Percentiles rank a stretch among this genome's conserved stretches.
phyloP scores from a whole-genome alignment of 2,329 filamentous ascomycete genomes.

The Curvularia lunata region DNA sequence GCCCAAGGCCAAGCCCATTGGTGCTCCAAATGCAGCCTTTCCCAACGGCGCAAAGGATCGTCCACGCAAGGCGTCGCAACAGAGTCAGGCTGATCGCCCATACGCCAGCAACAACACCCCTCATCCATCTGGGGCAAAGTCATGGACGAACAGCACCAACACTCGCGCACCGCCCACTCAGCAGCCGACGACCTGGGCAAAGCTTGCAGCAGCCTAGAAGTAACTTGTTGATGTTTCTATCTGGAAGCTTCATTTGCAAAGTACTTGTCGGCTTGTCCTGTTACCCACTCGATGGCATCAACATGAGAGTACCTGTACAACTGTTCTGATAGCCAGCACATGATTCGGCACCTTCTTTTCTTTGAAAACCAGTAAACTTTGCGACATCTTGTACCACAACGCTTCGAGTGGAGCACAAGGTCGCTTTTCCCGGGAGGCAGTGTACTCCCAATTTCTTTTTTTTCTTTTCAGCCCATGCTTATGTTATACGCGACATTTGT shows the following conservation, averaged over 20 bases:
- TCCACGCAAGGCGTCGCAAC: conserved; percentile 41
- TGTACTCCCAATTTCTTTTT: conserved; percentile 20
- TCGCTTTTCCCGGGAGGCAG: conserved; percentile 26
- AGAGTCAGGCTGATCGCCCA: conserved; percentile 35
- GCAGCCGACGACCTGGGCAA: conserved; percentile 31
- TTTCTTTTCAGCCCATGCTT: conserved; percentile 21
- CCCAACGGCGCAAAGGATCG: conserved; percentile 33
- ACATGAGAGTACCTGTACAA: conserved; percentile 11
- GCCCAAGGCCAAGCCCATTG: conserved; percentile 38
- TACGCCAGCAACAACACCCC: conserved; percentile 30
- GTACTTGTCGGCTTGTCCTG: background rate
- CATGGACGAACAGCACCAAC: conserved; percentile 35
- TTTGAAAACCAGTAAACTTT: conserved; percentile 26
- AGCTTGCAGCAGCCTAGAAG: conserved; percentile 33
- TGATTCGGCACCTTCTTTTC: conserved; percentile 20
- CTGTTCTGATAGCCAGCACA: conserved; percentile 17
- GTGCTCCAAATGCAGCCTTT: conserved; percentile 26
- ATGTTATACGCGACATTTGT: conserved; percentile 10
- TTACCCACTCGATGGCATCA: conserved; percentile 4
- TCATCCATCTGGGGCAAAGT: conserved; percentile 33
- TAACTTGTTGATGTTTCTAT: background rate
- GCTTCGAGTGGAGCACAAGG: conserved; percentile 30
- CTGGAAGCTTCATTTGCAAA: background rate
- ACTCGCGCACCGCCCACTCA: conserved; percentile 30
- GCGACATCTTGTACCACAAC: conserved; percentile 35